Conservation (phyloP, 257 asterid species). For the Solanum virginianum region DNA sequence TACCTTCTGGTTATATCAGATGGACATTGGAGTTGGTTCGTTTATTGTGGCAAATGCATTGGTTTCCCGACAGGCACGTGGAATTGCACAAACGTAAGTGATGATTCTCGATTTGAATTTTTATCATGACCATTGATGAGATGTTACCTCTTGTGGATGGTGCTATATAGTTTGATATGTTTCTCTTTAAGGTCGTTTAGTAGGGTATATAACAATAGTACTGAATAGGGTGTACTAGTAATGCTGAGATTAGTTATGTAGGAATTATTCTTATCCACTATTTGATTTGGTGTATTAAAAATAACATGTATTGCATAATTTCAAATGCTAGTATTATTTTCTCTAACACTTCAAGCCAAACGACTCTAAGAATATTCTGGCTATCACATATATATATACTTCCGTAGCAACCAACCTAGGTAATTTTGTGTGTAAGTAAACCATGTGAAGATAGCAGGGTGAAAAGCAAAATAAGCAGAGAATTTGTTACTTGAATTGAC, state of each 20-base stretch:
- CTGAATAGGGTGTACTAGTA: neutral
- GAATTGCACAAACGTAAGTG: constrained; percentile 48
- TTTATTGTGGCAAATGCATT: constrained; percentile 80
- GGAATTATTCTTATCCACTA: neutral
- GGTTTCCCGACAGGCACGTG: constrained; percentile 86
- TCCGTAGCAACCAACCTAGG: neutral
- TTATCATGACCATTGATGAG: neutral
- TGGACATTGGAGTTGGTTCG: constrained; percentile 97
- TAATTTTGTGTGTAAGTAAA: neutral
- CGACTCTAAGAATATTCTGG: neutral
- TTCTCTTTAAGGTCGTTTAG: neutral
- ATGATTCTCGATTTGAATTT: neutral
- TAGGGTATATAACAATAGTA: neutral
- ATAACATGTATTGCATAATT: neutral
- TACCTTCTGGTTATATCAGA: constrained; percentile 28
- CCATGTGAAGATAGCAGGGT: neutral
- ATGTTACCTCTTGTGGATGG: neutral
- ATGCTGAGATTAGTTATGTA: neutral
- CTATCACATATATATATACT: neutral
- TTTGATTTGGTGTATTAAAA: neutral
- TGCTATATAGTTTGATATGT: neutral
- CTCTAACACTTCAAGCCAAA: neutral
- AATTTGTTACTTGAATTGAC: neutral
- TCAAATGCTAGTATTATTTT: neutral
- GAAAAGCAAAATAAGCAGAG: neutral